phyloP scores from a whole-genome alignment of 2,329 filamentous ascomycete species.

The Aspergillus vadensis region DNA sequence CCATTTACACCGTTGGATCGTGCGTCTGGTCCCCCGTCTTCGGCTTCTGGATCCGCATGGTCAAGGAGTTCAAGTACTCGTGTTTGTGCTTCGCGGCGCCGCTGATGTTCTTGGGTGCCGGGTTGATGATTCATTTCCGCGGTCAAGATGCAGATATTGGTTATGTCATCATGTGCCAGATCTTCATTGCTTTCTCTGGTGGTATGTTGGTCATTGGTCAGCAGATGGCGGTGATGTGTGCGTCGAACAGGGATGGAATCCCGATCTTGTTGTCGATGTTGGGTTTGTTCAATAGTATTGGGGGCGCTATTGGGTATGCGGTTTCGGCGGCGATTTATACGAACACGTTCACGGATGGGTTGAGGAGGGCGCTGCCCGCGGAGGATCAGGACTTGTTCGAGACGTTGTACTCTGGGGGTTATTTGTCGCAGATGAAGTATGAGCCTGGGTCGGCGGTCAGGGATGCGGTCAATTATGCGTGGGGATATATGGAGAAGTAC shows the following conservation, averaged over 20 bases:
- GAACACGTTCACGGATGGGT: constrained; percentile 54
- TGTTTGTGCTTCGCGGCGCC: constrained; percentile 56
- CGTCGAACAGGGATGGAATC: constrained; percentile 56
- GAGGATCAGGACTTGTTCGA: constrained; percentile 22
- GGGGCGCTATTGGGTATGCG: constrained; percentile 39
- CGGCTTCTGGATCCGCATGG: constrained; percentile 52
- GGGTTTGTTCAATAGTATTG: constrained; percentile 38
- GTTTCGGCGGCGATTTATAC: constrained; percentile 57
- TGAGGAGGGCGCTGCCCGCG: constrained; percentile 32
- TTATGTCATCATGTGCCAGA: constrained; percentile 58
- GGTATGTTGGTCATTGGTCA: constrained; percentile 57
- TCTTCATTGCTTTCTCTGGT: constrained; percentile 58
- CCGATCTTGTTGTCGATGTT: constrained; percentile 47
- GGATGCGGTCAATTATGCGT: constrained; percentile 35
- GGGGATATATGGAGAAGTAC: constrained; percentile 34
- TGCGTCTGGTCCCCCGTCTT: constrained; percentile 55
- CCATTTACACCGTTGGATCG: constrained; percentile 58
- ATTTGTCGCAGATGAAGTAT: constrained; percentile 30
- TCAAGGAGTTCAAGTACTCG: constrained; percentile 56
- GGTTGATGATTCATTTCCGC: constrained; percentile 60
- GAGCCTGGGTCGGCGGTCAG: constrained; percentile 28
- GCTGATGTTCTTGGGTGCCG: constrained; percentile 54
- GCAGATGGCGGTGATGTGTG: constrained; percentile 62
- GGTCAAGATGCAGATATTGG: constrained; percentile 51
- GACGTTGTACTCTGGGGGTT: constrained; percentile 30